phyloP scores from a whole-genome alignment of 2,329 filamentous ascomycete species.

The Sclerotinia nivalis region DNA sequence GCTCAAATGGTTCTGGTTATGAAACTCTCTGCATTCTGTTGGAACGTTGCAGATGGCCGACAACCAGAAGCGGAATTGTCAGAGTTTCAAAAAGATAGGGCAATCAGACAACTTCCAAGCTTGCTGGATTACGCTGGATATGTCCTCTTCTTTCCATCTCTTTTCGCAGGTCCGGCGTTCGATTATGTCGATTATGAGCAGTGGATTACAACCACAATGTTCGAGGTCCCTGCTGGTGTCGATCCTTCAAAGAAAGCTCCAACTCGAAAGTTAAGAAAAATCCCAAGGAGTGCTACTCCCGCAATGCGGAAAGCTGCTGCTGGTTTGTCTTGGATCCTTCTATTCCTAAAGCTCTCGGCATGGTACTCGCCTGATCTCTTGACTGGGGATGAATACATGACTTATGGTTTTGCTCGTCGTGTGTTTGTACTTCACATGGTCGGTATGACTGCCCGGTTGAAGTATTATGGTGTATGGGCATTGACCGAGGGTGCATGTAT shows the following conservation, averaged over 20 bases:
- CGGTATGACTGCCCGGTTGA: conserved; percentile 76
- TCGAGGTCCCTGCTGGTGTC: conserved; percentile 77
- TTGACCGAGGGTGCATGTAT: conserved; percentile 94
- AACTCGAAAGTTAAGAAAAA: conserved; percentile 86
- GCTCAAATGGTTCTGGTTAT: conserved; percentile 98
- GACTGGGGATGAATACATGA: conserved; percentile 64
- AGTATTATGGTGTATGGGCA: conserved; percentile 97
- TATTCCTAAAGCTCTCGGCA: conserved; percentile 71
- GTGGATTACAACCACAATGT: conserved; percentile 95
- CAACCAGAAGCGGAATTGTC: conserved; percentile 78
- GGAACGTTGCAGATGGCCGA: conserved; percentile 94
- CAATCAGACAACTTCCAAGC: conserved; percentile 70
- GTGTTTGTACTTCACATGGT: conserved; percentile 83
- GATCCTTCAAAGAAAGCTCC: conserved; percentile 83
- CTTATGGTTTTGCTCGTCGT: conserved; percentile 68
- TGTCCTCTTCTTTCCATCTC: conserved; percentile 90
- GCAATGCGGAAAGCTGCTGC: conserved; percentile 72
- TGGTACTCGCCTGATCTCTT: conserved; percentile 66
- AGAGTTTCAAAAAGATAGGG: conserved; percentile 80
- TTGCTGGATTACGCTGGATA: conserved; percentile 85
- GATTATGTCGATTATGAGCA: conserved; percentile 90
- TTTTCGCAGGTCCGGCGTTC: conserved; percentile 89
- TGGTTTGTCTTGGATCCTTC: conserved; percentile 76
- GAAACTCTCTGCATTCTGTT: conserved; percentile 95
- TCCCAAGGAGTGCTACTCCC: conserved; percentile 85